Conservation (phyloP, 179 eudicot species). For the Gypsophila paniculata region DNA sequence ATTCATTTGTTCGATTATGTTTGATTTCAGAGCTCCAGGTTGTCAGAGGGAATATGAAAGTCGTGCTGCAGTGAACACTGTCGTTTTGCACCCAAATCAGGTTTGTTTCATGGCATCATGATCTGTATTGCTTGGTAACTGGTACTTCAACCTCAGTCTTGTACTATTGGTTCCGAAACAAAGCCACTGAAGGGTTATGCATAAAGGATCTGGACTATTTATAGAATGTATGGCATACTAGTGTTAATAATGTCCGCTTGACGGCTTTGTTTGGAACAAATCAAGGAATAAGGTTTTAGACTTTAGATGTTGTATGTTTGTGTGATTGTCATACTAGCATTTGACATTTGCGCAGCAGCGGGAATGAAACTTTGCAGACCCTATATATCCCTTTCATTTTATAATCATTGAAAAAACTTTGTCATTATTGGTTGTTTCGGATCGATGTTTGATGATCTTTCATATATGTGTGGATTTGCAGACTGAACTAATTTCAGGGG, state of each 20-base stretch:
- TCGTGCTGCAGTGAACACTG: conserved; percentile 97
- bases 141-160: not conserved
- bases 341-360: conserved; percentile 5
- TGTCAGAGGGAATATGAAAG: conserved; percentile 98
- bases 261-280: not conserved
- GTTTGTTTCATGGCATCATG: conserved; percentile 28
- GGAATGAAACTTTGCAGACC: not conserved
- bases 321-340: not conserved
- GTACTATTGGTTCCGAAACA: not conserved
- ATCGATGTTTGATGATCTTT: not conserved
- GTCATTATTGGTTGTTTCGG: not conserved
- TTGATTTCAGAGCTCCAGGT: conserved; percentile 69
- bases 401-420: no score
- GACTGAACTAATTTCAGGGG: conserved; percentile 86
- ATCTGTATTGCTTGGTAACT: not conserved
- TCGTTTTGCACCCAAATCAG: conserved; percentile 96
- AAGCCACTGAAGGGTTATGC: not conserved
- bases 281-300: not conserved
- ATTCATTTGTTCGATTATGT: no score
- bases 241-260: not conserved
- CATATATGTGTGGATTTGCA: conserved; percentile 25
- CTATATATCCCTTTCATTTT: no score
- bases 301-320: not conserved
- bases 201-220: not conserved
- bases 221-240: not conserved